Conservation (phyloP, 2,329 filamentous ascomycete genomes). For the Magnaporthiopsis poae region DNA sequence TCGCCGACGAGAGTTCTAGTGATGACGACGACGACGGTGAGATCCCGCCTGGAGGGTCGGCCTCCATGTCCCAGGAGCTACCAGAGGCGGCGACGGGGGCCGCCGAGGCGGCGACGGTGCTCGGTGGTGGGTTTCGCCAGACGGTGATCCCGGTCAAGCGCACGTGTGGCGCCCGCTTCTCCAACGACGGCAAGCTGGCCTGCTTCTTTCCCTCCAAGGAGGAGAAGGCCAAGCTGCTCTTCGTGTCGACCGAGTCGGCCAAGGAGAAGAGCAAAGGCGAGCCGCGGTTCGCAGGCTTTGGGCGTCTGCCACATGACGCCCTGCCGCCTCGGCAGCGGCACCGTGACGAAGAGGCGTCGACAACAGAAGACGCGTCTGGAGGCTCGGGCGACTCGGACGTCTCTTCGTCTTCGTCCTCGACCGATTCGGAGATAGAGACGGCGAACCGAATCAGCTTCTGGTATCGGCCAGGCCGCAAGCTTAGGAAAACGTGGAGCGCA, state of each 20-base stretch:
- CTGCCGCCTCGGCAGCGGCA: slow-evolving; percentile 36
- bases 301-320: slow-evolving; percentile 41
- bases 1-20: slow-evolving; percentile 59
- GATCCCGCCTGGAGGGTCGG: slow-evolving; percentile 41
- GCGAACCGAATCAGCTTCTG: slow-evolving; percentile 48
- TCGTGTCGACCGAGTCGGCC: slow-evolving; percentile 33
- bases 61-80: slow-evolving; percentile 53
- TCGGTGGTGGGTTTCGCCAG: slow-evolving; percentile 4
- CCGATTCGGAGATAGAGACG: slow-evolving; percentile 54
- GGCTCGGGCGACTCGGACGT: slow-evolving; percentile 38
- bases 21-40: slow-evolving; percentile 56
- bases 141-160: slow-evolving; percentile 19
- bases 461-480: slow-evolving; percentile 43
- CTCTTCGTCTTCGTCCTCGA: slow-evolving; percentile 40
- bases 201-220: slow-evolving; percentile 64
- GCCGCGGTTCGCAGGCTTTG: slow-evolving; percentile 48
- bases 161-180: slow-evolving; percentile 51
- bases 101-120: neutral
- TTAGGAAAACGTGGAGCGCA: slow-evolving; percentile 47
- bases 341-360: slow-evolving; percentile 39
- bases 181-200: slow-evolving; percentile 51
- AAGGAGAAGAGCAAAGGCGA: slow-evolving; percentile 43
- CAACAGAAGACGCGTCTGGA: slow-evolving; percentile 39
- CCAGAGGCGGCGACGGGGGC: slow-evolving; percentile 19
- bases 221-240: slow-evolving; percentile 44